Evolutionary conservation across 805 yeast genomes (phyloP), one percentile per base, ranked within the genome.

Genomic region (Starmerella tilneyi): DNA sequence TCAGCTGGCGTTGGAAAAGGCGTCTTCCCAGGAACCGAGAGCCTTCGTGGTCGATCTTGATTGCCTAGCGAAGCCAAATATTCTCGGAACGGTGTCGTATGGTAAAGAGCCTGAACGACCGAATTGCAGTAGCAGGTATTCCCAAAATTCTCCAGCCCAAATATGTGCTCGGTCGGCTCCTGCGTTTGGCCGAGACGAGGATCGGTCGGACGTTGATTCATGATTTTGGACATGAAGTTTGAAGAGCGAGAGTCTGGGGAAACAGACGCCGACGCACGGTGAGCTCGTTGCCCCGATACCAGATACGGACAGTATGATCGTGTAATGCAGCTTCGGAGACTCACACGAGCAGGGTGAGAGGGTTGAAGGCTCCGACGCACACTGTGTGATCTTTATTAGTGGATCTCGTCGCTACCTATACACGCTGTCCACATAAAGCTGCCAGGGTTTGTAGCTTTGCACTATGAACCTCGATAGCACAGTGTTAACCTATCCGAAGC

Each of bases 61-160:
- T 36, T 60, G 58, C 20, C 51, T 32, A 21, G 42, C 9, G 43
- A 21, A 8, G 36, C 60, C 1, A 82, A 59, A 43, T 69, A 70
- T 15, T 68, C 63, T 37, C 96, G 73, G 57, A 92, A 85, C 23
- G 72, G 73, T 21, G 73, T 71, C 3, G 89, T 73, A 64, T 82
- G 79, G 67, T 75, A 89, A 9, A 89, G 71, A 53, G 94, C 84
- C 61, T 92, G 98, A 20, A 92, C 65, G 24, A 92, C 83, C 9
- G 96, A 84, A 56, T 92, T 92, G 63, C 94, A 84, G 66, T 89
- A 89, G 65, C 97, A 92, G 0, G 96, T 86, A 60, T 86, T 63
- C 36, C 70, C 69, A 47, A 65, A 64, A 54, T 68, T 68, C 51
- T 68, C 71, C 56, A 68, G 61, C 44, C 72, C 72, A 47, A 64